A percentile compares a stretch with the other conserved stretches of the same genome.
These are phyloP conservation scores for Echinosophora koreensis DNA, from an alignment of 306 rosid species.

Conservation along the genomic window DNA sequence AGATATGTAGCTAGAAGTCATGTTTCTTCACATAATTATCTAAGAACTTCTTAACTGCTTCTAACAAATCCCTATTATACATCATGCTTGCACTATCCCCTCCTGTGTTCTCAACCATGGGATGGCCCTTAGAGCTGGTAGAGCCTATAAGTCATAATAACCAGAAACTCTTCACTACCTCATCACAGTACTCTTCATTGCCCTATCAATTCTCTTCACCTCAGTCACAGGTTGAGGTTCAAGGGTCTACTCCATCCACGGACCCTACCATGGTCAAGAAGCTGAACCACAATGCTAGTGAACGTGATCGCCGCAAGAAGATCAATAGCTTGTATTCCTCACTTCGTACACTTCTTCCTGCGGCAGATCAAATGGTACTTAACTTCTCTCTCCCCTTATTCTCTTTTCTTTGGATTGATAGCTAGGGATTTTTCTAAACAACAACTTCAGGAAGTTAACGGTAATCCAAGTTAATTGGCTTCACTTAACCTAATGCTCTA, in stretches of 20 bases:
- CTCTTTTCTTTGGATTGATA: background rate
- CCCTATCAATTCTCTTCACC: conserved; percentile 17
- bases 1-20: background rate
- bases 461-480: no score
- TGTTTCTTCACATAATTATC: background rate
- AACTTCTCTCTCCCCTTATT: background rate
- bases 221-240: conserved; percentile 17
- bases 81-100: conserved; percentile 52
- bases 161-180: background rate
- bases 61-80: background rate
- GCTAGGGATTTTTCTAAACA: no score
- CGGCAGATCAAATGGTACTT: conserved; percentile 62
- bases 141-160: conserved; percentile 31
- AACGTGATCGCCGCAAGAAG: conserved; percentile 89
- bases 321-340: conserved; percentile 72
- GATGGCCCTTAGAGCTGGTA: conserved; percentile 46
- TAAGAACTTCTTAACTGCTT: conserved; percentile 7
- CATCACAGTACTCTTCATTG: conserved; percentile 14
- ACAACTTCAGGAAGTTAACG: no score
- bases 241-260: conserved; percentile 31
- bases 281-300: conserved; percentile 83
- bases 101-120: conserved; percentile 45
- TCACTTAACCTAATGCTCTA: no score
- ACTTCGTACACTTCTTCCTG: conserved; percentile 77
- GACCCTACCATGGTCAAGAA: conserved; percentile 55